A percentile compares a stretch with the other conserved stretches of the same genome.
Conservation (phyloP, 139 green algal genomes). For the Chlorella sorokiniana region DNA sequence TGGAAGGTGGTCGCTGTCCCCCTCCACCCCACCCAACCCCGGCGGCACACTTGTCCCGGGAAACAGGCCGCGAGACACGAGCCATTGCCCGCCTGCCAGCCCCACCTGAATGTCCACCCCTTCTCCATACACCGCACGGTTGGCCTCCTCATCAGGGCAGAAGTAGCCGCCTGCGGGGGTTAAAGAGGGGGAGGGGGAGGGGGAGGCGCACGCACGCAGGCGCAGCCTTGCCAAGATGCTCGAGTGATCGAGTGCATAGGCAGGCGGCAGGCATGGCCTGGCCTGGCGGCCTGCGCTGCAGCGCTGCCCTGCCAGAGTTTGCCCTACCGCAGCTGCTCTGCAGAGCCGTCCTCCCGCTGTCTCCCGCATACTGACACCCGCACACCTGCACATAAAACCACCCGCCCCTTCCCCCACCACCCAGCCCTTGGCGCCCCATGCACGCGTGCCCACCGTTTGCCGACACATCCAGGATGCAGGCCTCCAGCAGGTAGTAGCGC, state of each 20-base stretch:
- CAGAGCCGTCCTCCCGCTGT: too few species aligned
- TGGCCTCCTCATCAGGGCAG: not conserved
- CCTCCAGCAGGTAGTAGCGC: constrained; percentile 34
- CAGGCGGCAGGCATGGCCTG: too few species aligned
- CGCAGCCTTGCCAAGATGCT: not conserved
- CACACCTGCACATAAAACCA: not conserved
- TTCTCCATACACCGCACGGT: constrained; percentile 8
- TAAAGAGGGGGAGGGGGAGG: not conserved
- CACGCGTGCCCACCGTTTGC: not conserved
- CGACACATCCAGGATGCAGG: constrained; percentile 29
- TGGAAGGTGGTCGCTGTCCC: too few species aligned
- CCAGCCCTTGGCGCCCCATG: not conserved
- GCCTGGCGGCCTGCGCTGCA: too few species aligned
- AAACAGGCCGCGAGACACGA: too few species aligned
- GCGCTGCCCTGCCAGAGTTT: too few species aligned
- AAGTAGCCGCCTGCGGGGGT: constrained; percentile 11
- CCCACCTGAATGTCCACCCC: not conserved
- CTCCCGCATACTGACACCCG: too few species aligned
- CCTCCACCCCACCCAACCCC: too few species aligned
- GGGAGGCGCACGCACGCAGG: not conserved
- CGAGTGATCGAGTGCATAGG: not conserved
- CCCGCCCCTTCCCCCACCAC: not conserved
- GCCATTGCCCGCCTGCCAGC: too few species aligned
- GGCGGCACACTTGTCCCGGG: too few species aligned
- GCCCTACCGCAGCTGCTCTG: too few species aligned